Evolutionary conservation across 768 basidiomycete genomes (phyloP).

Genomic region (Chlorophyllum brunneum): DNA sequence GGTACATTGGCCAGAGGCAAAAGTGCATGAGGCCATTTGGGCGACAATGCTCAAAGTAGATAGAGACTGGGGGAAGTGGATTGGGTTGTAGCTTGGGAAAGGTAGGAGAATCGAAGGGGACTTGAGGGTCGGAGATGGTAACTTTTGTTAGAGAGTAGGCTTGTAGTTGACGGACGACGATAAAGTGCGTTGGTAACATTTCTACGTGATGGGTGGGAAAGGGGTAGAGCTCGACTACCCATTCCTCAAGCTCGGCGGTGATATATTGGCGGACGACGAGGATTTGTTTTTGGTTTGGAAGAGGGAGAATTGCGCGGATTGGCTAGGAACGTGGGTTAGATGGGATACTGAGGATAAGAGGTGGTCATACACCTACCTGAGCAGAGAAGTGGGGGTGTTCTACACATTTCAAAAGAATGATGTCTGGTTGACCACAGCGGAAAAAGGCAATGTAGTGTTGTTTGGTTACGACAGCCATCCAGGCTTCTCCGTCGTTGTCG

Average conservation of each 20-base stretch:
- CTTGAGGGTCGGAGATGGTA: conserved; percentile 9
- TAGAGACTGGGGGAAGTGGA: conserved; percentile 36
- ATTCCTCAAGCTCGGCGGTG: not conserved
- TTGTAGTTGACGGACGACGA: not conserved
- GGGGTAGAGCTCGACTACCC: conserved; percentile 10
- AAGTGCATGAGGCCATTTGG: conserved; percentile 31
- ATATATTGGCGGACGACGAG: conserved; percentile 41
- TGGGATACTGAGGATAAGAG: not conserved
- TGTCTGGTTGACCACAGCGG: conserved; percentile 12
- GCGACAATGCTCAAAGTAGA: conserved; percentile 28
- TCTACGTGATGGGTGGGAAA: not conserved
- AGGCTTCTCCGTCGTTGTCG: conserved; percentile 16
- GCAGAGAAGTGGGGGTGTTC: conserved; percentile 23
- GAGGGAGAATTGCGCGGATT: conserved; percentile 47
- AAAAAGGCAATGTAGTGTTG: conserved; percentile 16
- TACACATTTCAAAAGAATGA: conserved; percentile 29
- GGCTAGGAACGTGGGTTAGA: conserved; percentile 28
- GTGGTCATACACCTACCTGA: conserved; percentile 19
- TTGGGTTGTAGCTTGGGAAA: conserved; percentile 14
- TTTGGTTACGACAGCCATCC: conserved; percentile 16
- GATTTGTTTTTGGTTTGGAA: conserved; percentile 49
- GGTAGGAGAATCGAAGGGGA: conserved; percentile 14
- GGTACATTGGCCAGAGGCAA: conserved; percentile 20
- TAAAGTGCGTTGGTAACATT: not conserved
- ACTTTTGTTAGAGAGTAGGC: not conserved